A percentile compares a stretch with the other conserved stretches of the same genome.
These are phyloP conservation scores for Helicocarpus griseus DNA, from an alignment of 2,329 filamentous ascomycete species.

Conservation along the genomic window DNA sequence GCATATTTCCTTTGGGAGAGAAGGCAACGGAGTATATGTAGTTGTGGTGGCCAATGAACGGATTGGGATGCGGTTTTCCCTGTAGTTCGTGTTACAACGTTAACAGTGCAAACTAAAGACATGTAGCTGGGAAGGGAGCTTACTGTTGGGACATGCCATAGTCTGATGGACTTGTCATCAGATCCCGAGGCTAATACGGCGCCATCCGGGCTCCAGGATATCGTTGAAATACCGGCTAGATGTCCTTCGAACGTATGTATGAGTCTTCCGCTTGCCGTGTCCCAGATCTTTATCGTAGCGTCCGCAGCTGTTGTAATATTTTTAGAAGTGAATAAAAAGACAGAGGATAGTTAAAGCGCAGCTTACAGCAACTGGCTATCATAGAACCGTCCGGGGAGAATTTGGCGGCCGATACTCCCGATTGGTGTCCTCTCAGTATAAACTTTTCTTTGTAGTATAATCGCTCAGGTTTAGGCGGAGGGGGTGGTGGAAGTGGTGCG, in stretches of 20 bases:
- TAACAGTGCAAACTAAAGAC: not conserved
- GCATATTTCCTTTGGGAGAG: slow-evolving; percentile 95
- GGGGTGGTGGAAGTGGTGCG: slow-evolving; percentile 30
- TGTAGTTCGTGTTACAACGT: slow-evolving; percentile 12
- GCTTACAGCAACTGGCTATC: slow-evolving; percentile 71
- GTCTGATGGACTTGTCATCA: slow-evolving; percentile 89
- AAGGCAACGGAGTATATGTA: slow-evolving; percentile 93
- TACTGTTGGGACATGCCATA: slow-evolving; percentile 66
- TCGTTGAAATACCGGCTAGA: slow-evolving; percentile 79
- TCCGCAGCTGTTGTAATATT: slow-evolving; percentile 54
- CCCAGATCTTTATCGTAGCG: slow-evolving; percentile 85
- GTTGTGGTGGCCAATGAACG: slow-evolving; percentile 81
- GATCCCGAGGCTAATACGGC: slow-evolving; percentile 80
- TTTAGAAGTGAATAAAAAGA: not conserved
- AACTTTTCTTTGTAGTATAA: slow-evolving; percentile 63
- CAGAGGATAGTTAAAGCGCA: not conserved
- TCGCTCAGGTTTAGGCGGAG: slow-evolving; percentile 42
- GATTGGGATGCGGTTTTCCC: slow-evolving; percentile 48
- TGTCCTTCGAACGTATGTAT: slow-evolving; percentile 88
- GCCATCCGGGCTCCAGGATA: slow-evolving; percentile 91
- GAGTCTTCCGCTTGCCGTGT: slow-evolving; percentile 64
- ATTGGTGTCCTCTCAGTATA: slow-evolving; percentile 65
- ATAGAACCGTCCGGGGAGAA: slow-evolving; percentile 85
- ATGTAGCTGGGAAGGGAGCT: slow-evolving; percentile 7
- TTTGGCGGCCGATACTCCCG: slow-evolving; percentile 71